These are phyloP conservation scores for Trypanosoma caninum DNA, from an alignment of 208 protist species.

Conservation along the genomic window DNA sequence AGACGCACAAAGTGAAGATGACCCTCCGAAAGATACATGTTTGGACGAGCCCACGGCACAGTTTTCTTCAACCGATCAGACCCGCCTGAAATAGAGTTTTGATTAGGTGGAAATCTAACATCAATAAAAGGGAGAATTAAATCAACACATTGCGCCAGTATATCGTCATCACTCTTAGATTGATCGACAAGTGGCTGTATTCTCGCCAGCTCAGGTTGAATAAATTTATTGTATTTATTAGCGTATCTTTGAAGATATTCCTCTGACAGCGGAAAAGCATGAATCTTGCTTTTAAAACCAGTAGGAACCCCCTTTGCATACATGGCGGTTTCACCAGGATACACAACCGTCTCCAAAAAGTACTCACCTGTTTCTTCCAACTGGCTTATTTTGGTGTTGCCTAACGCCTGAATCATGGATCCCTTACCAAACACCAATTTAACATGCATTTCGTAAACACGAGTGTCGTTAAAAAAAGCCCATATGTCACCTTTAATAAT, in stretches of 20 bases:
- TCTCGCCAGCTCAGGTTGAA: slow-evolving; percentile 12
- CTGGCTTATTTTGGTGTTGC: slow-evolving; percentile 14
- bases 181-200: slow-evolving; percentile 4
- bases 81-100: slow-evolving; percentile 19
- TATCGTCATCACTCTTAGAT: slow-evolving; percentile 10
- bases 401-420: slow-evolving; percentile 13
- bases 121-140: slow-evolving; percentile 28
- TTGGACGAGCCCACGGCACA: slow-evolving; percentile 24
- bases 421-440: slow-evolving; percentile 16
- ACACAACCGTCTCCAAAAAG: slow-evolving; percentile 16
- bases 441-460: slow-evolving; percentile 27
- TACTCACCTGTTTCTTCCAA: slow-evolving; percentile 4
- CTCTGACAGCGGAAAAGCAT: slow-evolving; percentile 54
- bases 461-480: slow-evolving; percentile 40
- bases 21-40: slow-evolving; percentile 24
- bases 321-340: slow-evolving; percentile 27
- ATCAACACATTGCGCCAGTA: slow-evolving; percentile 20
- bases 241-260: slow-evolving; percentile 22
- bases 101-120: slow-evolving; percentile 26
- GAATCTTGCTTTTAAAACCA: slow-evolving; percentile 29
- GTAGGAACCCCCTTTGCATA: slow-evolving; percentile 19
- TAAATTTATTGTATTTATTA: not conserved
- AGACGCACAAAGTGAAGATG: slow-evolving; percentile 14
- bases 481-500: slow-evolving; percentile 38
- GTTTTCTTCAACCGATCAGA: slow-evolving; percentile 13